Conservation (phyloP, 208 protist genomes). For the Crithidia mellificae region DNA sequence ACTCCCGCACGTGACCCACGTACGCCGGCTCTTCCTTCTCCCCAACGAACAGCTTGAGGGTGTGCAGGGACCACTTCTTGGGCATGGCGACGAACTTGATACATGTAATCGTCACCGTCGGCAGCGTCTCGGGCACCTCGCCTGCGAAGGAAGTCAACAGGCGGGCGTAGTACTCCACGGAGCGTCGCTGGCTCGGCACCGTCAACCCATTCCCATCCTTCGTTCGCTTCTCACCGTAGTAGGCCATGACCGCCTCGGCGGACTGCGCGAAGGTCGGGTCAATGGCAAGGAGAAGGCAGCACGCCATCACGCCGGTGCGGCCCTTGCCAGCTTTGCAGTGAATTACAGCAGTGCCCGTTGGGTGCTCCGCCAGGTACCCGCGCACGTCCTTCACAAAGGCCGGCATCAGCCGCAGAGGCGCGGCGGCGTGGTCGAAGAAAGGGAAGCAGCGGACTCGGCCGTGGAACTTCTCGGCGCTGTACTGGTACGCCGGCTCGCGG, state of each 20-base stretch:
- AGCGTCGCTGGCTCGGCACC: constrained; percentile 78
- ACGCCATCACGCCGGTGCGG: constrained; percentile 95
- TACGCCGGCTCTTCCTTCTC: constrained; percentile 15
- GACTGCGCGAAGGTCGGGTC: constrained; percentile 41
- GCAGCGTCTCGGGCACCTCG: constrained; percentile 36
- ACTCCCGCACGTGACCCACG: constrained; percentile 17
- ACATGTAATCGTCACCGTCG: constrained; percentile 30
- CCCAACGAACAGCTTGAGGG: constrained; percentile 24
- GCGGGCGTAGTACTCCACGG: constrained; percentile 69
- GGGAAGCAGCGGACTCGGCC: constrained; percentile 73
- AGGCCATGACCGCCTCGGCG: constrained; percentile 60
- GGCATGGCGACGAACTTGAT: constrained; percentile 34
- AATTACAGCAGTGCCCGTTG: constrained; percentile 85
- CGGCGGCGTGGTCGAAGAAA: constrained; percentile 95
- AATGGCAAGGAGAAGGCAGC: constrained; percentile 65
- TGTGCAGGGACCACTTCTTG: constrained; percentile 27
- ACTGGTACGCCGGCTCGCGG: constrained; percentile 77
- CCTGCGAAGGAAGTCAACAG: constrained; percentile 45
- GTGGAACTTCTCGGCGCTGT: constrained; percentile 65
- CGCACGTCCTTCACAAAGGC: constrained; percentile 48
- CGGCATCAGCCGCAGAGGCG: constrained; percentile 82
- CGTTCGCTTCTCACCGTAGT: constrained; percentile 79
- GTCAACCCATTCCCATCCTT: constrained; percentile 86
- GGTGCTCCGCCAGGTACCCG: constrained; percentile 43
- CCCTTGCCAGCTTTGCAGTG: constrained; percentile 97